Evolutionary conservation across 345 rosid species (phyloP).

Genomic region (Gossypium stocksii): DNA sequence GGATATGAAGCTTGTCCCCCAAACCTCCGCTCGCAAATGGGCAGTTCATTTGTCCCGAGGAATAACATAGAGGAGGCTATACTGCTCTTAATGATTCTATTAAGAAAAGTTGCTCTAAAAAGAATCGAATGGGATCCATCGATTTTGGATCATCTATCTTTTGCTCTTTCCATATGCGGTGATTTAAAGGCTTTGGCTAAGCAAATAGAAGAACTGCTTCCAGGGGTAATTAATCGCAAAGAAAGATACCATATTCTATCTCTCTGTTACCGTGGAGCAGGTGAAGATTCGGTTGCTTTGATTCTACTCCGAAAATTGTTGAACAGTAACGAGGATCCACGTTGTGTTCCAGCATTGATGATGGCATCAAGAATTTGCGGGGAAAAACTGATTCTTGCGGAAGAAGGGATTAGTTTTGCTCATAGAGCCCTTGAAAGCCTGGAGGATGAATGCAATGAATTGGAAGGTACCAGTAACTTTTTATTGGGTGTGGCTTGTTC

Average conservation of each 20-base stretch:
- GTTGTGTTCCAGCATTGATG: conserved; percentile 43
- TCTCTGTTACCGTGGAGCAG: conserved; percentile 64
- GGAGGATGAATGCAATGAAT: conserved; percentile 38
- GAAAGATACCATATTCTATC: conserved; percentile 52
- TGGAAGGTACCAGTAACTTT: conserved; percentile 41
- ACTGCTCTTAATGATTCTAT: conserved; percentile 65
- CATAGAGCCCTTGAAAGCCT: conserved; percentile 43
- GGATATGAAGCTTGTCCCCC: conserved; percentile 82
- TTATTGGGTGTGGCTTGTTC: conserved; percentile 58
- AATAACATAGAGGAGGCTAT: conserved; percentile 79
- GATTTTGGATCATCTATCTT: conserved; percentile 70
- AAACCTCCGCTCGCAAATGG: conserved; percentile 62
- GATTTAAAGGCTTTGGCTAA: conserved; percentile 51
- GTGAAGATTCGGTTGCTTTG: conserved; percentile 60
- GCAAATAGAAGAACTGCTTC: conserved; percentile 62
- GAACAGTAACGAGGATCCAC: conserved; percentile 44
- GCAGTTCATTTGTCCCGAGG: conserved; percentile 61
- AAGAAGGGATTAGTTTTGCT: conserved; percentile 63
- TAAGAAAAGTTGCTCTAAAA: conserved; percentile 53
- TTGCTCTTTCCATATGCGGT: conserved; percentile 64
- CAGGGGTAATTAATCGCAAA: conserved; percentile 47
- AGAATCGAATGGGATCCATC: conserved; percentile 70
- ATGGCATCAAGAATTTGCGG: conserved; percentile 70
- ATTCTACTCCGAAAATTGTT: conserved; percentile 57
- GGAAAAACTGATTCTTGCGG: conserved; percentile 40